phyloP scores from a whole-genome alignment of 108 stramenopile species.

The Skeletonema menzelii region DNA sequence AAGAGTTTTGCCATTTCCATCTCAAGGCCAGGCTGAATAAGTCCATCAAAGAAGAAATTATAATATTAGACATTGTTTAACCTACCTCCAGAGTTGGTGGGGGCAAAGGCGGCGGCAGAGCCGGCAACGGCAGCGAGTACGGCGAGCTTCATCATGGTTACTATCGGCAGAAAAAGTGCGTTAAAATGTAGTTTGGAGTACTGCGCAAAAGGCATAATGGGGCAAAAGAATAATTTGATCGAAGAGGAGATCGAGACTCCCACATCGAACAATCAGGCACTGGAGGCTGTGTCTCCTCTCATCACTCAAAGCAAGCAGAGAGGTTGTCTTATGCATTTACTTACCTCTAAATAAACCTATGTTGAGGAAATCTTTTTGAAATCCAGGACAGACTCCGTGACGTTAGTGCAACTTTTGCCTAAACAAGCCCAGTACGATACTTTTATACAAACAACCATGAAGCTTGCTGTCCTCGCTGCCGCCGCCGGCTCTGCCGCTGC shows the following conservation, averaged over 20 bases:
- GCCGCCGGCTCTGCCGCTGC: slow-evolving; percentile 61
- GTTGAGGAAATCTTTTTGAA: slow-evolving; percentile 3
- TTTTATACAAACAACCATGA: slow-evolving; percentile 52
- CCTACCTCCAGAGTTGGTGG: slow-evolving; percentile 36
- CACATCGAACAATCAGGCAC: too few relatives aligned
- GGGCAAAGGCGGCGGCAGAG: slow-evolving; percentile 48
- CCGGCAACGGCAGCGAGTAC: slow-evolving; percentile 26
- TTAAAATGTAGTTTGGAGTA: background rate
- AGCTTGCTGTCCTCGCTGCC: slow-evolving; percentile 60
- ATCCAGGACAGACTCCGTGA: background rate
- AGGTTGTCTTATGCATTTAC: background rate
- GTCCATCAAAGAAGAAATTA: background rate
- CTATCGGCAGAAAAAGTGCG: slow-evolving; percentile 2
- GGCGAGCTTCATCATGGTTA: slow-evolving; percentile 46
- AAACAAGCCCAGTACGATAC: background rate
- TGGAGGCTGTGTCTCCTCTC: too few relatives aligned
- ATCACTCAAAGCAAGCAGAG: background rate
- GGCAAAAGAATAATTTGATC: too few relatives aligned
- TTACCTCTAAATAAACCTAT: background rate
- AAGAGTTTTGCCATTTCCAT: background rate
- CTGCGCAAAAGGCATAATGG: background rate
- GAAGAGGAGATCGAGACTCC: too few relatives aligned
- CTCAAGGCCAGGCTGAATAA: background rate
- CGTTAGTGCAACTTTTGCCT: background rate
- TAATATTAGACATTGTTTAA: background rate